These are phyloP conservation scores for Geotrichum australiense DNA, from an alignment of 1,139 yeast species.

Conservation along the genomic window DNA sequence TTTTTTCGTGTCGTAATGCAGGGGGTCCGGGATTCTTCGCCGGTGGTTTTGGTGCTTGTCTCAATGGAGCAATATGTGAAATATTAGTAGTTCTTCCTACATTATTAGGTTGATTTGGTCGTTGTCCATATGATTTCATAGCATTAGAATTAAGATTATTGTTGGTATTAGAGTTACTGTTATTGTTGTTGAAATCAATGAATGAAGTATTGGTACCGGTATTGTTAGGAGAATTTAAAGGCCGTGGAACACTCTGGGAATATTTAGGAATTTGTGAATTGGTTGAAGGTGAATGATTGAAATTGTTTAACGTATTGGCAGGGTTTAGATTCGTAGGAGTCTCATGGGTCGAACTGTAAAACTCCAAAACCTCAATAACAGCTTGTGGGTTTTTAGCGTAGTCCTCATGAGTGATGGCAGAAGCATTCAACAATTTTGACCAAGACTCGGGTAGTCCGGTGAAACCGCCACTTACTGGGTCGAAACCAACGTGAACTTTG, in stretches of 20 bases:
- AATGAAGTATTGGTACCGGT: constrained; percentile 1
- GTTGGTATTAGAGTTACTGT: constrained; percentile 14
- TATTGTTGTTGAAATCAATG: constrained; percentile 6
- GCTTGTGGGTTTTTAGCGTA: constrained; percentile 42
- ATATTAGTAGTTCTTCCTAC: constrained; percentile 26
- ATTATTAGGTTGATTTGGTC: constrained; percentile 2
- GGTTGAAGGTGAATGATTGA: neutral
- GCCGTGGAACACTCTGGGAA: constrained; percentile 3
- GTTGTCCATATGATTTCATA: too few species aligned
- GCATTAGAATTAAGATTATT: too few species aligned
- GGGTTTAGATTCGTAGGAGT: neutral
- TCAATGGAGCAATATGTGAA: constrained; percentile 28
- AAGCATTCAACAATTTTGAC: constrained; percentile 37
- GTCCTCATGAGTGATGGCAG: constrained; percentile 43
- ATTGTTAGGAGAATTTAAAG: constrained; percentile 1
- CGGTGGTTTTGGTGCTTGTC: constrained; percentile 26
- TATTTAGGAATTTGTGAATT: constrained; percentile 3
- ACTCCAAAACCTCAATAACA: constrained; percentile 82
- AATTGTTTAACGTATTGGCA: neutral
- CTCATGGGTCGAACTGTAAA: constrained; percentile 41
- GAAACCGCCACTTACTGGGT: constrained; percentile 40
- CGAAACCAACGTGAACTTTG: constrained; percentile 43
- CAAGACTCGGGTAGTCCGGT: constrained; percentile 43
- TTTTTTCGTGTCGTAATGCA: constrained; percentile 5
- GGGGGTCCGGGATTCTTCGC: constrained; percentile 4